phyloP scores from a whole-genome alignment of 139 green algal species.

The Chlamydomonas sphaeroides region DNA sequence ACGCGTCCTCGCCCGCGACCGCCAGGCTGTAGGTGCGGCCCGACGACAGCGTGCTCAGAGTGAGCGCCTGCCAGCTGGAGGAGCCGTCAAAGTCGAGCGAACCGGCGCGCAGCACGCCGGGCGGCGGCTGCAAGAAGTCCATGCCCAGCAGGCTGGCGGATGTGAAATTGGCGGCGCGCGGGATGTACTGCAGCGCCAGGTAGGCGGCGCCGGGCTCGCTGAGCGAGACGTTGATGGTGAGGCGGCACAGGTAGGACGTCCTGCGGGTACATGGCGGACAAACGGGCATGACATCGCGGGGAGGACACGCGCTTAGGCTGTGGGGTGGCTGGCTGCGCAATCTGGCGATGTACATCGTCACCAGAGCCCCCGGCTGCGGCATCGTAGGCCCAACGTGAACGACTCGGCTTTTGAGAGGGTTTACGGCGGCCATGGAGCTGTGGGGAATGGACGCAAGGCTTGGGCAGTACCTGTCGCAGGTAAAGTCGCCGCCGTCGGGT shows the following conservation, averaged over 20 bases:
- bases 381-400: no score
- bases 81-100: background rate
- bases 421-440: no score
- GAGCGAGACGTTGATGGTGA: constrained; percentile 28
- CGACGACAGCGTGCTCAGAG: background rate
- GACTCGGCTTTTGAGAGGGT: no score
- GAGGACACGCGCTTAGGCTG: no score
- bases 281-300: no score
- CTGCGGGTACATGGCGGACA: constrained; percentile 6
- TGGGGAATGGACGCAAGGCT: no score
- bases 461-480: constrained; percentile 35
- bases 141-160: background rate
- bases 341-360: no score
- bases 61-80: background rate
- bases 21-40: constrained; percentile 33
- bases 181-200: constrained; percentile 23
- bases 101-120: background rate
- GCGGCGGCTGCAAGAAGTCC: background rate
- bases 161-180: background rate
- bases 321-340: no score
- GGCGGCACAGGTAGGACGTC: constrained; percentile 28
- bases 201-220: constrained; percentile 27
- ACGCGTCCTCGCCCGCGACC: constrained; percentile 19
- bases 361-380: no score
- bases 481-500: constrained; percentile 35